phyloP scores from a whole-genome alignment of 108 stramenopile genomes.

The Cylindrotheca closterium region DNA sequence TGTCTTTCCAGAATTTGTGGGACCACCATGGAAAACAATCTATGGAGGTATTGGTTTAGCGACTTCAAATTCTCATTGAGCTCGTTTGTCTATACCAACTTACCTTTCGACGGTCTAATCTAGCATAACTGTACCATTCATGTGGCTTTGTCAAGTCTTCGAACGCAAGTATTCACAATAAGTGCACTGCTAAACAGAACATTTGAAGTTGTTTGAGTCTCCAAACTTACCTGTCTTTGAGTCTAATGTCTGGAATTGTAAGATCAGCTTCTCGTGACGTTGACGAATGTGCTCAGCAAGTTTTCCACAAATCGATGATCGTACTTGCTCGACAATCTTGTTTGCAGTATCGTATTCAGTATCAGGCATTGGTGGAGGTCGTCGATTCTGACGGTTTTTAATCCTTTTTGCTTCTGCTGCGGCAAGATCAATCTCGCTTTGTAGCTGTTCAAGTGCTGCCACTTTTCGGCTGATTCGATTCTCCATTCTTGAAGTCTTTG shows the following conservation, averaged over 20 bases:
- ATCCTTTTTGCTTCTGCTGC: slow-evolving; percentile 1
- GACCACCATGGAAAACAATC: slow-evolving; percentile 91
- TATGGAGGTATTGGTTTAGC: slow-evolving; percentile 3
- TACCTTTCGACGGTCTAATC: slow-evolving; percentile 60
- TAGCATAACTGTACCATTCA: slow-evolving; percentile 67
- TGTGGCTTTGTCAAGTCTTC: slow-evolving; percentile 72
- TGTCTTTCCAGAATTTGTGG: slow-evolving; percentile 96
- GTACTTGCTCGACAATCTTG: slow-evolving; percentile 17
- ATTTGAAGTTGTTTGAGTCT: no score
- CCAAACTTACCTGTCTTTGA: slow-evolving; percentile 32
- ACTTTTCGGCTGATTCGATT: slow-evolving; percentile 13
- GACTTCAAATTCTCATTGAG: not conserved
- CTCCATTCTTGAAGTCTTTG: not conserved
- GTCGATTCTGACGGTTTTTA: not conserved
- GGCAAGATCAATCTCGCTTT: slow-evolving; percentile 17
- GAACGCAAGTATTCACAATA: no score
- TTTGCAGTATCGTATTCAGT: slow-evolving; percentile 38
- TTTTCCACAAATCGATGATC: slow-evolving; percentile 28
- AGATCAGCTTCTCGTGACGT: slow-evolving; percentile 48
- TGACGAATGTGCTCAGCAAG: slow-evolving; percentile 50
- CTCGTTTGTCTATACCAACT: not conserved
- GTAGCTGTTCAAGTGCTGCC: slow-evolving; percentile 9
- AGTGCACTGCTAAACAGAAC: no score
- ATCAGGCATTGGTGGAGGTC: slow-evolving; percentile 14
- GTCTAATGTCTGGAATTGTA: slow-evolving; percentile 56